These are phyloP conservation scores for Marchantia polymorpha DNA, from an alignment of 225 moss, liverwort and hornwort species.

Conservation along the genomic window DNA sequence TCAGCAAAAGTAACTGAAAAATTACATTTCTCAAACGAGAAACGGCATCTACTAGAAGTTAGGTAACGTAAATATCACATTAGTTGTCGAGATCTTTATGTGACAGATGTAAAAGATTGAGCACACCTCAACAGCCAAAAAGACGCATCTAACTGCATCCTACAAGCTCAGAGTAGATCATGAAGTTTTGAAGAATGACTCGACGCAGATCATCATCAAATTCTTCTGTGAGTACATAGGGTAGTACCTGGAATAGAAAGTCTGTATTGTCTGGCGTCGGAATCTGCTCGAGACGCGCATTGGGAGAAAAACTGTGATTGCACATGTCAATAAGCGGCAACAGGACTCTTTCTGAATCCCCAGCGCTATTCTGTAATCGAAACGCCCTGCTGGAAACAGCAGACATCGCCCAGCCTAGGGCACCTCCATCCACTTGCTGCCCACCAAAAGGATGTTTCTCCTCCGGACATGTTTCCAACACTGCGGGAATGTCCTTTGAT, in stretches of 20 bases:
- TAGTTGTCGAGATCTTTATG: not conserved
- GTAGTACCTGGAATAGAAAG: conserved; percentile 44
- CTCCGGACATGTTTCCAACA: conserved; percentile 23
- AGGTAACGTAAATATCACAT: too few relatives aligned
- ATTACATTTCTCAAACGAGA: too few relatives aligned
- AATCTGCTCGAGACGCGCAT: conserved; percentile 53
- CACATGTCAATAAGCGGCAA: conserved; percentile 76
- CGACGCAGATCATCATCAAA: not conserved
- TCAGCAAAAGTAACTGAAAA: too few relatives aligned
- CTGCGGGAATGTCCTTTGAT: conserved; percentile 41
- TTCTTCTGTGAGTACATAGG: not conserved
- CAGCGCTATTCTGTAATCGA: conserved; percentile 33
- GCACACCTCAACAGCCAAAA: not conserved
- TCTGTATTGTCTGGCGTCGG: conserved; percentile 30
- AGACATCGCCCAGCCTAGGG: conserved; percentile 71
- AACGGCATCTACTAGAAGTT: too few relatives aligned
- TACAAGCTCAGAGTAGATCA: not conserved
- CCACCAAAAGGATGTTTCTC: conserved; percentile 47
- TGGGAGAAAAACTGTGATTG: conserved; percentile 70
- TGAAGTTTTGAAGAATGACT: not conserved
- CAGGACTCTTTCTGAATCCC: conserved; percentile 39
- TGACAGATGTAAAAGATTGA: not conserved
- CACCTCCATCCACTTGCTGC: conserved; percentile 46
- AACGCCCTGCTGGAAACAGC: conserved; percentile 78
- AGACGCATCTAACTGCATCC: not conserved